phyloP scores from a whole-genome alignment of 306 rosid species.

The Datisca glomerata region DNA sequence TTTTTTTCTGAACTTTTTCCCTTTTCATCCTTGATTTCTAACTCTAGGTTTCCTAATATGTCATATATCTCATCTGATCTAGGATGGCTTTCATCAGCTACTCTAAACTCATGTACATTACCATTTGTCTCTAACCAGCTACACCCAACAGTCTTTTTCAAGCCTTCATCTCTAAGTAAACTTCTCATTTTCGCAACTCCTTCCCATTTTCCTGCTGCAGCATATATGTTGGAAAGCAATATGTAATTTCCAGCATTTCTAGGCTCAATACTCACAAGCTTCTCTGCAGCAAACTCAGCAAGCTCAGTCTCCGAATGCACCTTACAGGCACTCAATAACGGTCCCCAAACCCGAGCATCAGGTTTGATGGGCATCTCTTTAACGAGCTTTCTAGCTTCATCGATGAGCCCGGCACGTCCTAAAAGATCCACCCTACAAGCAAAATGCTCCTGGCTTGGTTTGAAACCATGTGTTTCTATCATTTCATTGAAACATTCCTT shows the following conservation, averaged over 20 bases:
- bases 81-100: conserved; percentile 61
- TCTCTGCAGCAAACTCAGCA: conserved; percentile 64
- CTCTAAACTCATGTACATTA: conserved; percentile 47
- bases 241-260: conserved; percentile 66
- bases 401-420: conserved; percentile 55
- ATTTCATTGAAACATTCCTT: conserved; percentile 49
- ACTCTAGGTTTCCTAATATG: conserved; percentile 32
- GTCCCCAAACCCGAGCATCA: conserved; percentile 67
- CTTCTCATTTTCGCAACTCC: conserved; percentile 63
- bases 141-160: conserved; percentile 57
- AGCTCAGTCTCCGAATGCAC: conserved; percentile 36
- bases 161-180: conserved; percentile 45
- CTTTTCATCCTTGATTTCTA: conserved; percentile 29
- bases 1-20: conserved; percentile 12
- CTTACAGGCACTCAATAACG: conserved; percentile 66
- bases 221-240: conserved; percentile 65
- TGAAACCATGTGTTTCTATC: conserved; percentile 36
- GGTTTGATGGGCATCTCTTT: conserved; percentile 42
- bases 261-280: conserved; percentile 62
- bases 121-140: conserved; percentile 76
- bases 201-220: conserved; percentile 79
- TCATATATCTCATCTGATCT: conserved; percentile 40
- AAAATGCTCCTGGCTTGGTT: conserved; percentile 61
- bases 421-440: conserved; percentile 67
- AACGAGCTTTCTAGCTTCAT: conserved; percentile 48